phyloP scores from a whole-genome alignment of 352 stramenopile species.

The Pythium myriotylum region DNA sequence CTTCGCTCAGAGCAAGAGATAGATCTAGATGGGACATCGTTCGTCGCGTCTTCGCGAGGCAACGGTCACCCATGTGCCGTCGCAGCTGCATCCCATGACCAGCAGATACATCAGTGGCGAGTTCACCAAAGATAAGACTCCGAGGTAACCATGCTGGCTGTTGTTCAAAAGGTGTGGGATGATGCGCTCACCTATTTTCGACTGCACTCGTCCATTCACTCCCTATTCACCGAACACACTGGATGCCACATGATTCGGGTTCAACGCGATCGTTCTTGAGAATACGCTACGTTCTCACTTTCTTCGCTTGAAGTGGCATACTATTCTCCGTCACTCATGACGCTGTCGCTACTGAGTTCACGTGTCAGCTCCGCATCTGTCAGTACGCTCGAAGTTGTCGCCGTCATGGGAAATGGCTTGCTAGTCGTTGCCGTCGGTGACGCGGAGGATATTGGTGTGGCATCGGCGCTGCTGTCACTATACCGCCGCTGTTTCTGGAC shows the following conservation, averaged over 20 bases:
- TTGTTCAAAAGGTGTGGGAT: too few species aligned
- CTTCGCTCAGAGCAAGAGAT: not conserved
- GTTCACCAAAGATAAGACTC: constrained; percentile 1
- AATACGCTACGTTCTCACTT: constrained; percentile 1
- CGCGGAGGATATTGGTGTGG: constrained; percentile 14
- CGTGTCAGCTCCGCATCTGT: constrained; percentile 54
- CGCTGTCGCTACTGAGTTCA: constrained; percentile 44
- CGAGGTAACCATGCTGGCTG: not conserved
- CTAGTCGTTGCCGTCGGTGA: constrained; percentile 2
- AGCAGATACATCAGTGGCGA: not conserved
- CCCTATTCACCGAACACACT: too few species aligned
- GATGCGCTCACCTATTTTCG: too few species aligned
- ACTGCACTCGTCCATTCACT: too few species aligned
- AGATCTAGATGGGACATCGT: not conserved
- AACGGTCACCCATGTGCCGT: not conserved
- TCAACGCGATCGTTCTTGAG: too few species aligned
- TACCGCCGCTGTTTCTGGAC: constrained; percentile 17
- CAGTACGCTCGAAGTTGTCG: constrained; percentile 49
- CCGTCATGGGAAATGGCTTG: constrained; percentile 39
- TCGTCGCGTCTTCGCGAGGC: constrained; percentile 13
- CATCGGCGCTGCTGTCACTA: constrained; percentile 26
- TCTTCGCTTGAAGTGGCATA: not conserved
- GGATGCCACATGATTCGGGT: too few species aligned
- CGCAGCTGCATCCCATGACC: constrained; percentile 12
- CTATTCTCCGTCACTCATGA: constrained; percentile 41